Percentiles rank a stretch among this genome's conserved stretches.
Evolutionary conservation across 371 early-diverging fungal species (phyloP).

Genomic region (Lichtheimia corymbifera): DNA sequence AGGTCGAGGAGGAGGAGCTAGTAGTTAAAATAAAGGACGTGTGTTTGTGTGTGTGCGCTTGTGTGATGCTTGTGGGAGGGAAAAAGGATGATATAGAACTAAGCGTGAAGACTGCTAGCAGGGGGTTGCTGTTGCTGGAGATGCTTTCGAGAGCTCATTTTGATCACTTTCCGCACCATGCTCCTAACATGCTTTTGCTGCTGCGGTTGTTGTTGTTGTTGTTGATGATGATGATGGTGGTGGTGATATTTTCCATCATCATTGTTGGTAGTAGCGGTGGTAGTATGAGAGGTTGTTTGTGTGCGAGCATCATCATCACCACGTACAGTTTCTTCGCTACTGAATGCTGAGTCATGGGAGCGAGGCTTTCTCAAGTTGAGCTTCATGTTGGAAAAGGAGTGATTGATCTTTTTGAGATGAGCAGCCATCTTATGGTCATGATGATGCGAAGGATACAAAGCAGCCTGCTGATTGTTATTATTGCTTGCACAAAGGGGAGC

Average conservation of each 20-base stretch:
- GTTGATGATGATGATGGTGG: conserved; percentile 1
- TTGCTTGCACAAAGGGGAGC: conserved; percentile 7
- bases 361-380: conserved; percentile 34
- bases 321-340: conserved; percentile 21
- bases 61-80: too few species aligned
- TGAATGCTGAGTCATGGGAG: conserved; percentile 22
- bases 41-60: too few species aligned
- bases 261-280: background rate
- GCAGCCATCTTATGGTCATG: conserved; percentile 12
- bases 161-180: conserved; percentile 38
- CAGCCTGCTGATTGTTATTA: background rate
- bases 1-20: too few species aligned
- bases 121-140: conserved; percentile 14
- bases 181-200: conserved; percentile 30
- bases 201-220: conserved; percentile 1
- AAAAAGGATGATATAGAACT: too few species aligned
- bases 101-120: too few species aligned
- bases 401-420: conserved; percentile 32
- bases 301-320: conserved; percentile 12
- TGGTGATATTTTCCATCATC: background rate
- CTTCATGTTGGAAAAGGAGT: conserved; percentile 39
- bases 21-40: too few species aligned
- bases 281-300: background rate
- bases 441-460: conserved; percentile 10
- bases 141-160: conserved; percentile 22